Conservation (phyloP, 306 rosid species). For the Datisca glomerata region DNA sequence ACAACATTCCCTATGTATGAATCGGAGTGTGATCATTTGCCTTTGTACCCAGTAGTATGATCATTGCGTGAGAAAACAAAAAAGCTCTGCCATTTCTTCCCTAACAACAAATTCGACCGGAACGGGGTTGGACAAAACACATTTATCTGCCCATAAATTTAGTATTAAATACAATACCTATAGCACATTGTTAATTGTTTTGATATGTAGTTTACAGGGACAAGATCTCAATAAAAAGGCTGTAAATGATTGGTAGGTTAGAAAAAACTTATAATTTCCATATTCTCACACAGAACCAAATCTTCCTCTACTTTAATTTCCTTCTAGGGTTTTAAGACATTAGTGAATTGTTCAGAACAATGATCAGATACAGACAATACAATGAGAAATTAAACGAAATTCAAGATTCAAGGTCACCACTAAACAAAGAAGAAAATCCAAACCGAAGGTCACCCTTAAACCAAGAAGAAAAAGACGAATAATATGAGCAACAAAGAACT, state of each 20-base stretch:
- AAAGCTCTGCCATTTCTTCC: constrained; percentile 92
- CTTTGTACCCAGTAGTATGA: constrained; percentile 60
- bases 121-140: constrained; percentile 14
- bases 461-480: too few species aligned
- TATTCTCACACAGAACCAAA: not conserved
- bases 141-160: constrained; percentile 10
- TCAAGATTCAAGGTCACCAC: constrained; percentile 4
- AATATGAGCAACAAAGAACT: too few species aligned
- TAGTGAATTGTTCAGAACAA: not conserved
- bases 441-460: too few species aligned
- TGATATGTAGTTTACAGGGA: not conserved
- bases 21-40: too few species aligned
- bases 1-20: too few species aligned
- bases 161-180: too few species aligned
- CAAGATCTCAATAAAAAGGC: not conserved
- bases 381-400: constrained; percentile 1
- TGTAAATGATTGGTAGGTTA: not conserved
- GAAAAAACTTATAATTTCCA: not conserved
- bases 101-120: constrained; percentile 15
- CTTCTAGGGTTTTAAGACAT: not conserved
- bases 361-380: constrained; percentile 3
- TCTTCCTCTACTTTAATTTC: not conserved
- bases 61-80: constrained; percentile 95
- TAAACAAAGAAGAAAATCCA: too few species aligned
- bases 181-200: not conserved